phyloP scores from a whole-genome alignment of 768 basidiomycete genomes.

The Arthromyces matolae region DNA sequence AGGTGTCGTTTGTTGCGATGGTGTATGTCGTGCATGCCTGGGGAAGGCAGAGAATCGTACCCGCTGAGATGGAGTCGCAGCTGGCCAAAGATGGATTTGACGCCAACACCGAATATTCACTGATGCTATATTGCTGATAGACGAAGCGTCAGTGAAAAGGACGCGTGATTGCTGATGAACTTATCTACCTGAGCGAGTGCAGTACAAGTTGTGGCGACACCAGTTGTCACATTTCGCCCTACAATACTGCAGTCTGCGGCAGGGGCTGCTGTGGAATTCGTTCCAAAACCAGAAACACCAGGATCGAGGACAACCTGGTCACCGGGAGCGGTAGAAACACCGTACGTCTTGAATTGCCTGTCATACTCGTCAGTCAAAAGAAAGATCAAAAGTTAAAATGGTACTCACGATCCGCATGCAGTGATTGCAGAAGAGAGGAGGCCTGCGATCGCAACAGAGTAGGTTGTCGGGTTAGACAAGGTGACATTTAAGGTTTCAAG shows the following conservation, averaged over 20 bases:
- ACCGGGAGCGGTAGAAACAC: background rate
- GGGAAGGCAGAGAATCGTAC: too few species aligned
- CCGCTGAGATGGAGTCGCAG: background rate
- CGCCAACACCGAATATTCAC: background rate
- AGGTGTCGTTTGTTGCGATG: too few species aligned
- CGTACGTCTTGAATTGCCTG: background rate
- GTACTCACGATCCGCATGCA: background rate
- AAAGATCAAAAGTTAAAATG: background rate
- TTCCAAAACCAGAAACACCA: background rate
- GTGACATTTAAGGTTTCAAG: background rate
- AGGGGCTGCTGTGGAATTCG: background rate
- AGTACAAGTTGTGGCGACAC: background rate
- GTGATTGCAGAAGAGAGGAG: background rate
- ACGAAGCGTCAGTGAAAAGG: background rate
- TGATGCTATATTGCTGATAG: background rate
- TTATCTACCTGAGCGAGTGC: background rate
- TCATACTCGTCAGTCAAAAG: background rate
- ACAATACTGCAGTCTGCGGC: background rate
- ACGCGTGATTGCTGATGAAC: background rate
- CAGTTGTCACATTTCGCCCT: background rate
- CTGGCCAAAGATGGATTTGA: background rate
- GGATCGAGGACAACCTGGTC: background rate
- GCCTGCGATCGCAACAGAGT: background rate
- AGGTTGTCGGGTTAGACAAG: conserved; percentile 1
- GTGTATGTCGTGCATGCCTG: too few species aligned